Evolutionary conservation across 768 basidiomycete genomes (phyloP).

Genomic region (Galerina sulciceps): DNA sequence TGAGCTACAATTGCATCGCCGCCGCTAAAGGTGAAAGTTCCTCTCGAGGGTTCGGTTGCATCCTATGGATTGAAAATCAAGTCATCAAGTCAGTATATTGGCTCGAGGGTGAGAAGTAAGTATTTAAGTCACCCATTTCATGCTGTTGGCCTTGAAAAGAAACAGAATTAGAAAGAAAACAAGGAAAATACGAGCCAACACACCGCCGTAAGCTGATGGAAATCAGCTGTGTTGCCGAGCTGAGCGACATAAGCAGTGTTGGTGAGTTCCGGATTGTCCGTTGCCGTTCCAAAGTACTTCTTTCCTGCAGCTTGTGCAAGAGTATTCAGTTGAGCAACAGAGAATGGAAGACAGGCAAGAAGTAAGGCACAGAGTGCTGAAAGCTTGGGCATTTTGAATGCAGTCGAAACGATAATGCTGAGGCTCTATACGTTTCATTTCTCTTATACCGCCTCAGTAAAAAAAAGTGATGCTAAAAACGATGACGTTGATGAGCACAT

Average conservation of each 20-base stretch:
- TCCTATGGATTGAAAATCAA: slow-evolving; percentile 34
- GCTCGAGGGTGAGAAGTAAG: no score
- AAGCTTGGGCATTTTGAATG: not conserved
- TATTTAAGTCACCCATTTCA: slow-evolving; percentile 55
- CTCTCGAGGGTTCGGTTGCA: slow-evolving; percentile 52
- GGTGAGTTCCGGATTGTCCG: slow-evolving; percentile 51
- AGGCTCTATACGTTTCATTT: no score
- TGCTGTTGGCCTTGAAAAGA: slow-evolving; percentile 42
- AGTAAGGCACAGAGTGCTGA: not conserved
- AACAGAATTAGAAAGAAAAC: not conserved
- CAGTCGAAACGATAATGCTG: no score
- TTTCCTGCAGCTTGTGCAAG: slow-evolving; percentile 45
- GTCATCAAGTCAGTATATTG: not conserved
- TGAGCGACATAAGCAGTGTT: slow-evolving; percentile 43
- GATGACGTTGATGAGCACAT: no score
- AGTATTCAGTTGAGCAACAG: slow-evolving; percentile 9
- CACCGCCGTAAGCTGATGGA: slow-evolving; percentile 51
- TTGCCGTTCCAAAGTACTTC: slow-evolving; percentile 55
- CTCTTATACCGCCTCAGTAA: no score
- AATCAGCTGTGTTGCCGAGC: slow-evolving; percentile 41
- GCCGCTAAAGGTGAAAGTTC: slow-evolving; percentile 46
- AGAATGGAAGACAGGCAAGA: not conserved
- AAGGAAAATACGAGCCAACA: not conserved
- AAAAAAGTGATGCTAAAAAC: no score
- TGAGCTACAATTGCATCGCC: slow-evolving; percentile 50